Evolutionary conservation across 768 basidiomycete species (phyloP), one percentile per base, ranked within the genome.

Genomic region (Naganishia randhawae): DNA sequence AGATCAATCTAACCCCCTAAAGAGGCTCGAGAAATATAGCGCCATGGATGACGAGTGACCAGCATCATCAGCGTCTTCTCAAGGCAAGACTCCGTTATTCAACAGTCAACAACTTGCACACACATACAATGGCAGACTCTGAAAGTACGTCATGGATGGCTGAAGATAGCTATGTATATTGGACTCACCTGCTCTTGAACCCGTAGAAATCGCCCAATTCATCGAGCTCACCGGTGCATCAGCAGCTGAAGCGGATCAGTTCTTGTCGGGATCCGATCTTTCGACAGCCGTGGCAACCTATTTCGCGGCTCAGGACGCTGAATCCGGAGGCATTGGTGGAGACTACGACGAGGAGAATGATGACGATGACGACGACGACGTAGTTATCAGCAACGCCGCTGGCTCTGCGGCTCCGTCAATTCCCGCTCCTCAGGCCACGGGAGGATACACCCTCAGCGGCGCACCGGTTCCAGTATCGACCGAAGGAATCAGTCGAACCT

Each of bases 161-260:
- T 19, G 3, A 13, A 22, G 4, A 10, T 3, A 35, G 11, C 57
- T 11, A 5, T 42, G 45, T 1, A 1, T 3, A 17, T n/a, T 22
- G 25, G 27, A 7, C 57, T 61, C 9, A 61, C 39, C 37, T 52
- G 25, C n/a, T 39, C 39, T 41, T 41, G 6, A 22, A 17, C 17
- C 57, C 2, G 37, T 35, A 67, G 66, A 67, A 48, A 55, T 67
- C 54, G 66, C 66, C 10, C 45, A 53, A 13, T 68, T 68, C 35
- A 52, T 68, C 39, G 67, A 57, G 25, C 37, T 68, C 48, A 68
- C 67, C 37, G 67, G 67, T 25, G 50, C 67, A 29, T 62, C 55
- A 31, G 41, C 57, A 29, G 31, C 45, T 25, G 50, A 51, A 37
- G 67, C 67, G 8, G 14, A 54, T 31, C 51, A 51, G 27, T 68